Conservation (phyloP, 2,329 filamentous ascomycete genomes). For the Fusarium bactridioides region DNA sequence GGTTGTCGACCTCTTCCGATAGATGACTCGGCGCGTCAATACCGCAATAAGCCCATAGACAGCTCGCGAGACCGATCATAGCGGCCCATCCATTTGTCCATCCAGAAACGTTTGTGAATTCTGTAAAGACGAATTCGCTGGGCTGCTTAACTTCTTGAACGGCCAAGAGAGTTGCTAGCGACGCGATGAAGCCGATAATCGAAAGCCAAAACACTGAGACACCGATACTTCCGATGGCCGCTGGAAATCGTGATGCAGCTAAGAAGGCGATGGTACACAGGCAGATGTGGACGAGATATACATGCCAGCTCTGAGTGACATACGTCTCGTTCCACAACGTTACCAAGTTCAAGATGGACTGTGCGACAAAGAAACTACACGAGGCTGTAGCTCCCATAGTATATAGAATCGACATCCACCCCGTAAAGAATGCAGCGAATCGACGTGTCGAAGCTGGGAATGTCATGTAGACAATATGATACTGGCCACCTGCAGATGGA, state of each 20-base stretch:
- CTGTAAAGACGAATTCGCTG: background rate
- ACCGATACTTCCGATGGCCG: background rate
- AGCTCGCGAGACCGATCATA: background rate
- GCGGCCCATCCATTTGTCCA: background rate
- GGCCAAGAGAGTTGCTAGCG: rapidly evolving
- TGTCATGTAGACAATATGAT: background rate
- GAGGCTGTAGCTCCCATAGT: background rate
- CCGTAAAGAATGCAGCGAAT: background rate
- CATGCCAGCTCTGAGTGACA: background rate
- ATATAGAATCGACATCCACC: background rate
- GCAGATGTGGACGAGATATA: background rate
- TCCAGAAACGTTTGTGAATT: background rate
- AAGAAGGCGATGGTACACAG: background rate
- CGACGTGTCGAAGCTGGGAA: background rate
- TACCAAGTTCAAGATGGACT: background rate
- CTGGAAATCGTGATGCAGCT: rapidly evolving
- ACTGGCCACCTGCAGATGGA: background rate
- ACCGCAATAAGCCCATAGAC: background rate
- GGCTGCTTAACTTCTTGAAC: background rate
- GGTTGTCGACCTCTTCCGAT: background rate
- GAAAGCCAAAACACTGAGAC: background rate
- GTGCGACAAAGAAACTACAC: rapidly evolving
- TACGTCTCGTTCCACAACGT: background rate
- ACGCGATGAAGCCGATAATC: background rate
- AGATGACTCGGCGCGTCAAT: background rate